Conservation (phyloP, 768 basidiomycete species). For the Boletus rubroflammeus region DNA sequence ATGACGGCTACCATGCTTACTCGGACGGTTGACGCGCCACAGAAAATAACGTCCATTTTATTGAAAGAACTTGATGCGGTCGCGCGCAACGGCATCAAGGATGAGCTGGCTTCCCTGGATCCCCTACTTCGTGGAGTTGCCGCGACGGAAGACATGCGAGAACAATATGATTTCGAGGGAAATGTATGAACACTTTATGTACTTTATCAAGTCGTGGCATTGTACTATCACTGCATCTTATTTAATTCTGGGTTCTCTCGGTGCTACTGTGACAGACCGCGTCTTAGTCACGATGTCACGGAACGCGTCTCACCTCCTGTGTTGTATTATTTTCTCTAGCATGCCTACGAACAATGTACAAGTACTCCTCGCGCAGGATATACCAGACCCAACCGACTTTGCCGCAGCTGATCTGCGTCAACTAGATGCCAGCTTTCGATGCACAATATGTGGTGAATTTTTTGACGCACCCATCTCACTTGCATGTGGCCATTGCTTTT, state of each 20-base stretch:
- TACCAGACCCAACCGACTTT: constrained; percentile 72
- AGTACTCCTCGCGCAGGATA: constrained; percentile 31
- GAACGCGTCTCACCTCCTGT: constrained; percentile 8
- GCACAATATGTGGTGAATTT: constrained; percentile 73
- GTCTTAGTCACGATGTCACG: constrained; percentile 23
- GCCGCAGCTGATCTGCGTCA: constrained; percentile 53
- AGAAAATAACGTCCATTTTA: constrained; percentile 82
- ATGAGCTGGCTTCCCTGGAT: constrained; percentile 79
- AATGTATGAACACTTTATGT: constrained; percentile 27
- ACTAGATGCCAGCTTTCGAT: constrained; percentile 65
- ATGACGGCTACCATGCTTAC: background rate
- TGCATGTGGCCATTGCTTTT: constrained; percentile 78
- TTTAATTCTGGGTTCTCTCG: background rate
- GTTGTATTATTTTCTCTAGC: background rate
- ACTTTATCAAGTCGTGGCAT: constrained; percentile 12
- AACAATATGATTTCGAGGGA: constrained; percentile 44
- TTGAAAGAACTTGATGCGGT: constrained; percentile 83
- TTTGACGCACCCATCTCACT: constrained; percentile 72
- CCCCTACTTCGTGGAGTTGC: constrained; percentile 65
- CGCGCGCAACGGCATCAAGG: constrained; percentile 75
- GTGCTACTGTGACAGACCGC: constrained; percentile 18
- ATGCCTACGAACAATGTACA: constrained; percentile 32
- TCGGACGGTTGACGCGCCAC: constrained; percentile 6
- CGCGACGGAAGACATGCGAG: constrained; percentile 34
- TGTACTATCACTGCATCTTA: constrained; percentile 23